Percentiles rank a stretch among this genome's conserved stretches.
Evolutionary conservation across 768 basidiomycete species (phyloP).

Genomic region (Hypholoma sublateritium): DNA sequence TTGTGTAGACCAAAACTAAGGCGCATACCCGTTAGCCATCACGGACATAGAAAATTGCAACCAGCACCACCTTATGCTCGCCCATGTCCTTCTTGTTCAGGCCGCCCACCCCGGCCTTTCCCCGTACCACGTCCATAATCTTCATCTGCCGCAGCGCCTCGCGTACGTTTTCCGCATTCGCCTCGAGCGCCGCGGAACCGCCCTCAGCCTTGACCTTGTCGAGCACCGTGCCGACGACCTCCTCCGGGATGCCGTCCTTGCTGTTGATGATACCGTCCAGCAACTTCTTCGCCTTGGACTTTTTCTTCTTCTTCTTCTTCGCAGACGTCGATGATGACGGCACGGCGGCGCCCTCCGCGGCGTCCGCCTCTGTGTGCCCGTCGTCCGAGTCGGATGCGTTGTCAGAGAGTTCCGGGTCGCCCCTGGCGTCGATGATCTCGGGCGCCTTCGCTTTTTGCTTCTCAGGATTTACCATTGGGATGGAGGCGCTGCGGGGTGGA

Average conservation of each 20-base stretch:
- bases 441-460: slow-evolving; percentile 42
- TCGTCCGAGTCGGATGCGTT: slow-evolving; percentile 15
- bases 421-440: slow-evolving; percentile 39
- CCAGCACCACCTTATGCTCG: slow-evolving; percentile 74
- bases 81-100: slow-evolving; percentile 79
- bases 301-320: slow-evolving; percentile 91
- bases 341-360: slow-evolving; percentile 25
- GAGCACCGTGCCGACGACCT: slow-evolving; percentile 65
- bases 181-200: slow-evolving; percentile 39
- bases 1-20: slow-evolving; percentile 95
- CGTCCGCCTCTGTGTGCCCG: slow-evolving; percentile 28
- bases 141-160: slow-evolving; percentile 75
- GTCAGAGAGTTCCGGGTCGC: slow-evolving; percentile 15
- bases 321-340: slow-evolving; percentile 35
- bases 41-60: neutral
- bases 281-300: slow-evolving; percentile 62
- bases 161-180: slow-evolving; percentile 66
- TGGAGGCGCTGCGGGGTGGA: neutral
- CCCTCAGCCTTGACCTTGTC: slow-evolving; percentile 65
- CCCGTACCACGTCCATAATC: slow-evolving; percentile 82
- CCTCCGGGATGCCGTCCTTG: slow-evolving; percentile 54
- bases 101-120: slow-evolving; percentile 75
- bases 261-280: slow-evolving; percentile 47
- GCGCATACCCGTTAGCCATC: neutral
- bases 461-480: slow-evolving; percentile 34